A percentile compares a stretch with the other conserved stretches of the same genome.
Evolutionary conservation across 768 basidiomycete species (phyloP).

Genomic region (Gyrodon lividus): DNA sequence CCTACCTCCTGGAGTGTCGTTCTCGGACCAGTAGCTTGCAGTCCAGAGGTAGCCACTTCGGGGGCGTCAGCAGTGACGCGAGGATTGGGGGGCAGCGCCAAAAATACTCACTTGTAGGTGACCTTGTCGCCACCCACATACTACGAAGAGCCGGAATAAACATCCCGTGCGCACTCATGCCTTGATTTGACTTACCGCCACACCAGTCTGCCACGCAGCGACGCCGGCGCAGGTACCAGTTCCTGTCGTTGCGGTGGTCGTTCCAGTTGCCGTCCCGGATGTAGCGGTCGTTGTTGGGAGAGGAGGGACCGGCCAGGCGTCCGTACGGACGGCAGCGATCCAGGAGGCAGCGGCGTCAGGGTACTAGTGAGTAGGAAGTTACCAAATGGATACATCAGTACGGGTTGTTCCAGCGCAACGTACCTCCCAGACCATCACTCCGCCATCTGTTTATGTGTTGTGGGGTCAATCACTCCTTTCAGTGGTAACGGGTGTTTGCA

Average conservation of each 20-base stretch:
- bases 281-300: slow-evolving; percentile 10
- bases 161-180: background rate
- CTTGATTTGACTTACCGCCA: slow-evolving; percentile 32
- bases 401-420: background rate
- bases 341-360: slow-evolving; percentile 38
- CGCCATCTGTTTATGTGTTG: slow-evolving; percentile 26
- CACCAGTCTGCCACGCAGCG: slow-evolving; percentile 38
- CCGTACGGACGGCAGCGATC: slow-evolving; percentile 38
- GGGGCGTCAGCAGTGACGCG: background rate
- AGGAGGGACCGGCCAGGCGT: slow-evolving; percentile 32
- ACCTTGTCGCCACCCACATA: slow-evolving; percentile 43
- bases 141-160: slow-evolving; percentile 21
- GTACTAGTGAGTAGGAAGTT: slow-evolving; percentile 24
- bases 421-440: slow-evolving; percentile 43
- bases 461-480: background rate
- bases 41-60: slow-evolving; percentile 47
- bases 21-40: slow-evolving; percentile 45
- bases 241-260: slow-evolving; percentile 16
- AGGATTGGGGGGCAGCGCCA: background rate
- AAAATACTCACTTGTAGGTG: slow-evolving; percentile 37
- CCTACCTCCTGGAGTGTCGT: slow-evolving; percentile 34
- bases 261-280: slow-evolving; percentile 21
- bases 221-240: slow-evolving; percentile 41
- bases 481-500: background rate
- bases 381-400: background rate